Conservation (phyloP, 1,284 basidiomycete genomes). For the Sparassis latifolia region DNA sequence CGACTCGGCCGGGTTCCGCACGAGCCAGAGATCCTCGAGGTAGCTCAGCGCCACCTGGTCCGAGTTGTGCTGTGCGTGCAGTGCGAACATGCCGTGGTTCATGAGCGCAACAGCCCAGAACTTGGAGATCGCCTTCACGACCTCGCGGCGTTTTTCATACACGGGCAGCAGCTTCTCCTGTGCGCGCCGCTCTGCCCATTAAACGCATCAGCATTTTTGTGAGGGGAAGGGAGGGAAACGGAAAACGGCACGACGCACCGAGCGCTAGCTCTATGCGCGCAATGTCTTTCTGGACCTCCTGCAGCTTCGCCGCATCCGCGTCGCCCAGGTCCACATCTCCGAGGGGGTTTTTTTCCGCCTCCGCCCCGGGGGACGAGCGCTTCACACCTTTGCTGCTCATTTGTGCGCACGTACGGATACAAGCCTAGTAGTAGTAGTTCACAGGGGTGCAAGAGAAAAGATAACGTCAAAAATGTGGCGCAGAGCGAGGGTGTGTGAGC, state of each 20-base stretch:
- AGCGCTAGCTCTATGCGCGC: conserved; percentile 62
- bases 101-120: conserved; percentile 78
- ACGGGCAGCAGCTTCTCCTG: conserved; percentile 50
- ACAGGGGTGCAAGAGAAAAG: too few species aligned
- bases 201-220: conserved; percentile 1
- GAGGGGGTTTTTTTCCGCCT: conserved; percentile 61
- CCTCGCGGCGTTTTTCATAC: conserved; percentile 61
- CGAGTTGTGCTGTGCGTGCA: conserved; percentile 59
- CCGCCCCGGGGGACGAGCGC: conserved; percentile 67
- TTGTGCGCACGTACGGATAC: conserved; percentile 6
- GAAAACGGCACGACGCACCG: conserved; percentile 38
- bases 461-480: too few species aligned
- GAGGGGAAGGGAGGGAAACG: conserved; percentile 1
- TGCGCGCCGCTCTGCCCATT: conserved; percentile 51
- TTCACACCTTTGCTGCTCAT: conserved; percentile 48
- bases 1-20: conserved; percentile 56
- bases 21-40: conserved; percentile 76
- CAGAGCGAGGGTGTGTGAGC: too few species aligned
- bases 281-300: conserved; percentile 55
- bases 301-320: conserved; percentile 61
- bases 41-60: conserved; percentile 72
- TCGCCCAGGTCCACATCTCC: conserved; percentile 59
- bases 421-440: too few species aligned
- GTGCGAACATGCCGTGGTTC: conserved; percentile 55
- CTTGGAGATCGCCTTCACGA: conserved; percentile 58